phyloP scores from a whole-genome alignment of 2,329 filamentous ascomycete genomes.

The Eutypella sp. region DNA sequence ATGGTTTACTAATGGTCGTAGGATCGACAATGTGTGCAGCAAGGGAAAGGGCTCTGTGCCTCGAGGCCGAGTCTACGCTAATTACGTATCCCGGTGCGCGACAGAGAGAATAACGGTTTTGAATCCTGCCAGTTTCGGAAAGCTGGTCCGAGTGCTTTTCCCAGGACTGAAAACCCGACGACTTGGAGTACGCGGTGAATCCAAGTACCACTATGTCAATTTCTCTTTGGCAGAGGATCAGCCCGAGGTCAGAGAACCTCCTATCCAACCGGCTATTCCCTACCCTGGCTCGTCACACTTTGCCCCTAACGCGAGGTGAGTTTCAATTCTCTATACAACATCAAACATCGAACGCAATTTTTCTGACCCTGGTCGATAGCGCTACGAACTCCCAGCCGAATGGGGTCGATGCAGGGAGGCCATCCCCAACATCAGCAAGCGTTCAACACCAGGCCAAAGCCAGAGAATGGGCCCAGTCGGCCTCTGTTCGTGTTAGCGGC shows the following conservation, averaged over 20 bases:
- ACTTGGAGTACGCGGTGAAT: conserved; percentile 89
- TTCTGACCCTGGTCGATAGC: conserved; percentile 21
- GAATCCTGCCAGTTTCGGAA: conserved; percentile 96
- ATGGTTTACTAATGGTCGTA: conserved; percentile 32
- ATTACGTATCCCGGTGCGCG: conserved; percentile 88
- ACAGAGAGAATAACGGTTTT: conserved; percentile 91
- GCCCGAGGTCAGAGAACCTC: conserved; percentile 40
- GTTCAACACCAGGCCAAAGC: conserved; percentile 27
- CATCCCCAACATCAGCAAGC: conserved; percentile 34
- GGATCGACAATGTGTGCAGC: conserved; percentile 69
- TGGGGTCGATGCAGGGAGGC: conserved; percentile 13
- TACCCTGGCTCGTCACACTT: conserved; percentile 45
- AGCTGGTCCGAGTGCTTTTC: conserved; percentile 92
- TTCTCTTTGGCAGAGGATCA: conserved; percentile 57
- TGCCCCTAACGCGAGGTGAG: conserved; percentile 47
- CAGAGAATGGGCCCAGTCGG: too few relatives aligned
- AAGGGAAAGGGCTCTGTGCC: conserved; percentile 82
- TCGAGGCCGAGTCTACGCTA: conserved; percentile 87
- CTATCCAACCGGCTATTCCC: conserved; percentile 41
- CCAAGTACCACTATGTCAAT: conserved; percentile 92
- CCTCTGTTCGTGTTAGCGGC: conserved; percentile 17
- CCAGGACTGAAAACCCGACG: conserved; percentile 89
- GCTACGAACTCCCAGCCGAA: conserved; percentile 27
- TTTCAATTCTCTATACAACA: too few relatives aligned
- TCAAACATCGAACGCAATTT: not conserved